Conservation (phyloP, 495 filamentous ascomycete genomes). For the Penicillium angulare region DNA sequence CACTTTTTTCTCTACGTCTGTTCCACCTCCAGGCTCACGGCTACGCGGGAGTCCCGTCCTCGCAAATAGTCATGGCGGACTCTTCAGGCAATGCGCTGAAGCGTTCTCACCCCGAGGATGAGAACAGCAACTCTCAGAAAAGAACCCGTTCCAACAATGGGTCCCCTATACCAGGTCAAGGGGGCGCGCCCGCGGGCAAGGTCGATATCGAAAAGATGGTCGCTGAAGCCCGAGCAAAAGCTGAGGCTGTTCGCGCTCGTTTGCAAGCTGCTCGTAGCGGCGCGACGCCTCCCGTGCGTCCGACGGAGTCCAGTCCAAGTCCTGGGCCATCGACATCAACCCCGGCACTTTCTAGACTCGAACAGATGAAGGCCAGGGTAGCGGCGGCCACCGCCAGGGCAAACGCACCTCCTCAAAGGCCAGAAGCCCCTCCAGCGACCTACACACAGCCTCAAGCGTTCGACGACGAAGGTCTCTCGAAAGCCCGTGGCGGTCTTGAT, state of each 20-base stretch:
- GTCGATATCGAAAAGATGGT: slow-evolving; percentile 60
- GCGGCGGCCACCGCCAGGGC: slow-evolving; percentile 68
- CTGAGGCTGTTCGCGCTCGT: slow-evolving; percentile 57
- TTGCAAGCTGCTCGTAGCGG: slow-evolving; percentile 46
- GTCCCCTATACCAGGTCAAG: slow-evolving; percentile 48
- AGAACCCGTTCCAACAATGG: slow-evolving; percentile 59
- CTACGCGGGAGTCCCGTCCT: neutral
- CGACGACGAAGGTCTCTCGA: slow-evolving; percentile 48
- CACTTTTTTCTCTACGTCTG: neutral
- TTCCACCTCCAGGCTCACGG: neutral
- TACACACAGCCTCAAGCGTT: slow-evolving; percentile 38
- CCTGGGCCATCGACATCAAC: slow-evolving; percentile 45
- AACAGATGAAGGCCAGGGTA: slow-evolving; percentile 78
- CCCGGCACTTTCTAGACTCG: slow-evolving; percentile 51
- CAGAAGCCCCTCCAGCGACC: slow-evolving; percentile 32
- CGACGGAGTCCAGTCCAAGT: slow-evolving; percentile 34
- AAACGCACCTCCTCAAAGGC: slow-evolving; percentile 43
- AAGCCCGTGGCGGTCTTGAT: slow-evolving; percentile 74
- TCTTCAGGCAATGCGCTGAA: slow-evolving; percentile 52
- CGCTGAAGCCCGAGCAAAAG: slow-evolving; percentile 61
- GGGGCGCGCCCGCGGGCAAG: slow-evolving; percentile 37
- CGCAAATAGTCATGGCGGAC: slow-evolving; percentile 48
- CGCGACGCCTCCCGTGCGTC: slow-evolving; percentile 28
- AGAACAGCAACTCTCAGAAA: slow-evolving; percentile 54
- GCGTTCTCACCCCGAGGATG: slow-evolving; percentile 57